Conservation (phyloP, 2,329 filamentous ascomycete genomes). For the Fonsecaea pedrosoi region DNA sequence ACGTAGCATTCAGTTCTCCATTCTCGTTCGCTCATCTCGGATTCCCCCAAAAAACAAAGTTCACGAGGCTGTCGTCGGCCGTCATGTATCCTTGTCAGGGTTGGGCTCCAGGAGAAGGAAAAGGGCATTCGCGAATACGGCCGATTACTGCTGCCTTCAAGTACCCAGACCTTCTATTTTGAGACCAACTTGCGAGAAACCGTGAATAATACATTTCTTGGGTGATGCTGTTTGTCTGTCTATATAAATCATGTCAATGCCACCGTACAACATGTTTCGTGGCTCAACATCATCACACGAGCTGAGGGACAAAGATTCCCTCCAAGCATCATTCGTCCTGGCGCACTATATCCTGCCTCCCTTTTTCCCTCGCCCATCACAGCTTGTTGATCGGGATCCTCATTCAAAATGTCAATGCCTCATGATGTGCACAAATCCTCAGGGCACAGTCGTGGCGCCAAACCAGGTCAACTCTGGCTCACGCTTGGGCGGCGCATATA, state of each 20-base stretch:
- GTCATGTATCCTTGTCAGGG: background rate
- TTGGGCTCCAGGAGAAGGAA: background rate
- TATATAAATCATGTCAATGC: background rate
- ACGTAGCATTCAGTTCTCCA: background rate
- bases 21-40: background rate
- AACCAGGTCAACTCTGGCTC: conserved; percentile 8
- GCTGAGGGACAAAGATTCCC: background rate
- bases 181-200: background rate
- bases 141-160: background rate
- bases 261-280: background rate
- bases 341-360: background rate
- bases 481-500: conserved; percentile 17
- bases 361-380: background rate
- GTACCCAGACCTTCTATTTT: background rate
- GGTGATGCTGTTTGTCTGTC: background rate
- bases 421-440: conserved; percentile 1
- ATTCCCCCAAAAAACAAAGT: background rate
- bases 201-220: background rate
- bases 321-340: background rate
- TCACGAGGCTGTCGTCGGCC: background rate
- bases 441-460: conserved; percentile 7
- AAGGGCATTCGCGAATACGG: background rate
- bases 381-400: background rate
- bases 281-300: background rate
- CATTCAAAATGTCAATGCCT: conserved; percentile 7